A percentile compares a stretch with the other conserved stretches of the same genome.
These are phyloP conservation scores for Neurospora sp. DNA, from an alignment of 495 filamentous ascomycete species.

Conservation along the genomic window DNA sequence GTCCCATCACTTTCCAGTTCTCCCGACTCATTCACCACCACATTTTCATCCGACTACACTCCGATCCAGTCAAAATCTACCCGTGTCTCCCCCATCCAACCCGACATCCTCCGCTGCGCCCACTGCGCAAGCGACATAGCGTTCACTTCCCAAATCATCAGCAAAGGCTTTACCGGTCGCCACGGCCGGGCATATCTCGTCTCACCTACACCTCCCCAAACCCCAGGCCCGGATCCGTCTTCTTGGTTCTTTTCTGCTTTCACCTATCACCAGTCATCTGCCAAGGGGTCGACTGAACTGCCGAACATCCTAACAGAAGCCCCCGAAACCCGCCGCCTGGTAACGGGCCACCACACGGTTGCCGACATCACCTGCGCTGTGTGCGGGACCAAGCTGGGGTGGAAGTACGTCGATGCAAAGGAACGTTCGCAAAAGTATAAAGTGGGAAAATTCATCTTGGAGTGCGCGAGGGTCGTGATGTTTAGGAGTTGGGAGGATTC, in stretches of 20 bases:
- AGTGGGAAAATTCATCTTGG: slow-evolving; percentile 92
- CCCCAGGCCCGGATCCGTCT: slow-evolving; percentile 3
- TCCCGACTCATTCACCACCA: slow-evolving; percentile 22
- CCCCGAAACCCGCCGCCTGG: slow-evolving; percentile 59
- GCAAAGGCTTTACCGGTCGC: slow-evolving; percentile 88
- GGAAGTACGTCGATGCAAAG: slow-evolving; percentile 87
- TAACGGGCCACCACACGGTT: slow-evolving; percentile 65
- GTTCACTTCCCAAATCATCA: slow-evolving; percentile 68
- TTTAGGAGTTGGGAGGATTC: slow-evolving; percentile 59
- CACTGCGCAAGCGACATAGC: slow-evolving; percentile 68
- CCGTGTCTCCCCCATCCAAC: slow-evolving; percentile 23
- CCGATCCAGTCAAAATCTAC: neutral
- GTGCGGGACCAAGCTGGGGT: slow-evolving; percentile 65
- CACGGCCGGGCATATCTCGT: slow-evolving; percentile 90
- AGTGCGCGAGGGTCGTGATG: slow-evolving; percentile 62
- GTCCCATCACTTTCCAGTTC: slow-evolving; percentile 20
- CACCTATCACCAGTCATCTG: neutral
- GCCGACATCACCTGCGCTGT: slow-evolving; percentile 43
- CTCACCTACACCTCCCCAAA: slow-evolving; percentile 28
- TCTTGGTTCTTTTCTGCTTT: neutral
- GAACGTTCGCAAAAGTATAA: slow-evolving; percentile 82
- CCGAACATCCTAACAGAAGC: slow-evolving; percentile 38
- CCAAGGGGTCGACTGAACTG: slow-evolving; percentile 18
- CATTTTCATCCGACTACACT: slow-evolving; percentile 1
- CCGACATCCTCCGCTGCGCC: slow-evolving; percentile 56